Evolutionary conservation across 2,329 filamentous ascomycete genomes (phyloP).

Genomic region (Xylariaceae sp.): DNA sequence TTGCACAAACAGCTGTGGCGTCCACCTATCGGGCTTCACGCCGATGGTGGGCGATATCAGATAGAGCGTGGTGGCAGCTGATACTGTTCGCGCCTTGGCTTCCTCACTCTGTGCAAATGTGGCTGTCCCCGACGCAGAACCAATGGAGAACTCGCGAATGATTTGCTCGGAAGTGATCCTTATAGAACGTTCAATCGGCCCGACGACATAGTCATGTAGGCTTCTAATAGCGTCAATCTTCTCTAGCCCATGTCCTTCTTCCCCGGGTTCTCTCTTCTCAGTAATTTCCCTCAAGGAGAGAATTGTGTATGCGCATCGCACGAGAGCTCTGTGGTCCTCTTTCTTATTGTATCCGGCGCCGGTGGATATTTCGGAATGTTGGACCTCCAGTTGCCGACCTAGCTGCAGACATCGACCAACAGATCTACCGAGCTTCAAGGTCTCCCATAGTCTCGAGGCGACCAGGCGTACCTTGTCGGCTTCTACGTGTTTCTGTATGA

Average conservation of each 20-base stretch:
- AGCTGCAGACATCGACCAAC: conserved; percentile 75
- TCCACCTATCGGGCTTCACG: conserved; percentile 49
- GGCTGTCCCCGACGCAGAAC: conserved; percentile 42
- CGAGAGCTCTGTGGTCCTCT: conserved; percentile 71
- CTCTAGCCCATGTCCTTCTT: conserved; percentile 72
- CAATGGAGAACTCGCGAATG: conserved; percentile 77
- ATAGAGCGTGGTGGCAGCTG: conserved; percentile 71
- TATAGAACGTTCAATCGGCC: conserved; percentile 68
- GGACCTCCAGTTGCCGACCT: conserved; percentile 80
- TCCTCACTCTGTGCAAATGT: conserved; percentile 66
- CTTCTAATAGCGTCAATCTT: conserved; percentile 66
- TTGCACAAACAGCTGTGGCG: conserved; percentile 66
- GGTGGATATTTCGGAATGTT: conserved; percentile 64
- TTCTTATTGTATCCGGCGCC: conserved; percentile 39
- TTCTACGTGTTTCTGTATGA: conserved; percentile 76
- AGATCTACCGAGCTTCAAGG: conserved; percentile 68
- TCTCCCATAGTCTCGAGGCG: conserved; percentile 73
- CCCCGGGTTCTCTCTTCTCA: conserved; percentile 57
- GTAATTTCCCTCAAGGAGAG: conserved; percentile 70
- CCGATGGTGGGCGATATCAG: conserved; percentile 65
- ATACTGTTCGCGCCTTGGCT: conserved; percentile 64
- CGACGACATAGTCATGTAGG: conserved; percentile 63
- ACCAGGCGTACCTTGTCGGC: conserved; percentile 77
- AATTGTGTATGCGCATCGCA: conserved; percentile 76
- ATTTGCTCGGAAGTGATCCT: conserved; percentile 69